phyloP scores from a whole-genome alignment of 2,329 filamentous ascomycete species.

The Eutypella sp. region DNA sequence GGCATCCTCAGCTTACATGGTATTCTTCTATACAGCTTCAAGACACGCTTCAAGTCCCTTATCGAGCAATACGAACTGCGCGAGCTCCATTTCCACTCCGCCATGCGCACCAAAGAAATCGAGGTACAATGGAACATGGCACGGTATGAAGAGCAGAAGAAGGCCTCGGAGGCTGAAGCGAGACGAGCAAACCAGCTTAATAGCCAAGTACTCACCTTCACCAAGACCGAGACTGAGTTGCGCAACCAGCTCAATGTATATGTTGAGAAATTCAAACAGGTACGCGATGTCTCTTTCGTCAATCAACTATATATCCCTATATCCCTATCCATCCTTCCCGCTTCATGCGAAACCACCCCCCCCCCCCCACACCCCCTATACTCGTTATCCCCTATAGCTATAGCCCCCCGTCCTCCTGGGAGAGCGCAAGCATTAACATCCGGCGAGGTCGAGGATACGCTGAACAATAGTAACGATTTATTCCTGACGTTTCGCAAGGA shows the following conservation, averaged over 20 bases:
- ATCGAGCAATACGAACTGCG: slow-evolving; percentile 96
- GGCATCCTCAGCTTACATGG: too few relatives aligned
- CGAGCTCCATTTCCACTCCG: slow-evolving; percentile 87
- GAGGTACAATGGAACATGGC: slow-evolving; percentile 91
- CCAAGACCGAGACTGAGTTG: slow-evolving; percentile 90
- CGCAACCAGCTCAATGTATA: slow-evolving; percentile 96
- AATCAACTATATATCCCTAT: too few relatives aligned
- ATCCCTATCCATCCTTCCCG: too few relatives aligned
- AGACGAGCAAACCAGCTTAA: slow-evolving; percentile 80
- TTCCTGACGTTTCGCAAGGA: slow-evolving; percentile 97
- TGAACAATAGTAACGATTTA: slow-evolving; percentile 97
- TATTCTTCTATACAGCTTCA: slow-evolving; percentile 70
- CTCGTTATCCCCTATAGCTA: background rate
- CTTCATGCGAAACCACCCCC: slow-evolving; percentile 12
- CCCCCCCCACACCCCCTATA: slow-evolving; percentile 1
- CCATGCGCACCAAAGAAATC: slow-evolving; percentile 89
- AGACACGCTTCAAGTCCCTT: slow-evolving; percentile 85
- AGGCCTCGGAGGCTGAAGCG: slow-evolving; percentile 76
- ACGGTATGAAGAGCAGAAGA: slow-evolving; percentile 84
- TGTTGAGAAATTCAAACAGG: slow-evolving; percentile 99
- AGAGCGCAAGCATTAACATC: slow-evolving; percentile 35
- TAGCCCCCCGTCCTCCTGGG: slow-evolving; percentile 3
- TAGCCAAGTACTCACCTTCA: slow-evolving; percentile 88
- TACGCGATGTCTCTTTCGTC: slow-evolving; percentile 41
- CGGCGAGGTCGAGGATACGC: slow-evolving; percentile 89